Base-by-base conservation (phyloP, 164 flowering plant genomes). In the Stephania japonica region DNA sequence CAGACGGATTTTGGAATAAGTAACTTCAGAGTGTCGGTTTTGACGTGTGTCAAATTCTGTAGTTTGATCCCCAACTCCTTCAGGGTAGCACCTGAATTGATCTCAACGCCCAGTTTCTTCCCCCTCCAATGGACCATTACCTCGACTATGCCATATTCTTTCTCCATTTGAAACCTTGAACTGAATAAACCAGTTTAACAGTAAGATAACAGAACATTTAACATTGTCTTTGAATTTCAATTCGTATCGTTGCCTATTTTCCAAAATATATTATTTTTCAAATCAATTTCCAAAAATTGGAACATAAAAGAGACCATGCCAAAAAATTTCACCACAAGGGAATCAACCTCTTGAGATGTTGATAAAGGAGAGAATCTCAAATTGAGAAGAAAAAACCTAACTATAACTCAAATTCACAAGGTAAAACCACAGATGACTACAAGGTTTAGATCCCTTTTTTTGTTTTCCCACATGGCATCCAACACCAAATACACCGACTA, bases 1-100 rank as follows among this genome's bases (percentile, higher is more conserved):
- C 67, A 68, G 18, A 81, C 72, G 69, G 83, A 66, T 49, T 74
- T 82, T 9, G 97, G 97, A 73, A 93, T 83, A 81, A 95, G 87
- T 18, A 95, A 80, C 64, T 90, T 79, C 86, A 93, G 79, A 4
- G 99, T 93, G 77, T 93, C 92, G 63, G 89, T 84, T 83, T 83
- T 86, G 64, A 91, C 89, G 79, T 77, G 78, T 13, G 94, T 90
- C 80, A 93, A 75, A 62, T 78, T 83, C 79, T 84, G 96, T 71
- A 95, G 80, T 71, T 85, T 89, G 21, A 78, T 65, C 11, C 97
- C 99, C 47, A 95, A 78, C 42, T 89, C 97, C 78, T 86, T 84
- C 61, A 93, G 78, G 71, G 86, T 75, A 70, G 89, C 82, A 73
- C 59, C 74, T 47, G 84, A 72, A 73, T 77, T 82, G 50, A 86